Conservation (phyloP, 805 yeast genomes). For the Ogataea corticis region DNA sequence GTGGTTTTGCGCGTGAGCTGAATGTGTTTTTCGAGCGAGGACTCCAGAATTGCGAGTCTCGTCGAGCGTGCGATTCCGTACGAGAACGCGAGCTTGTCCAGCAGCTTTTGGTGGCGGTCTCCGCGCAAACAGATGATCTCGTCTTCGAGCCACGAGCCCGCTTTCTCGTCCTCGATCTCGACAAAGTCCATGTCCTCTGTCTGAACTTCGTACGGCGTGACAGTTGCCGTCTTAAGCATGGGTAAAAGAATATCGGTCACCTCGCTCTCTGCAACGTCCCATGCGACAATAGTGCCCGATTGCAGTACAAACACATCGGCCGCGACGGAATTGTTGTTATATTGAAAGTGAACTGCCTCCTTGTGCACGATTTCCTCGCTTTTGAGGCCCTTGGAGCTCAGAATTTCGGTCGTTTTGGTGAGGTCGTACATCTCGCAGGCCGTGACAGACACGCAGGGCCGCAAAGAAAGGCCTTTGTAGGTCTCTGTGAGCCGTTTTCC, state of each 20-base stretch:
- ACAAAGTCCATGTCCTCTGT: conserved; percentile 87
- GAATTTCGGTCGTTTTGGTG: conserved; percentile 39
- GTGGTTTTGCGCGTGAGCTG: conserved; percentile 62
- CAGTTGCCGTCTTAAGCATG: conserved; percentile 47
- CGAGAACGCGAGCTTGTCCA: conserved; percentile 87
- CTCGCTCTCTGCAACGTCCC: conserved; percentile 70
- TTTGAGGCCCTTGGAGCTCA: conserved; percentile 38
- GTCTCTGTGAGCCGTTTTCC: conserved; percentile 7
- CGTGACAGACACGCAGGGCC: conserved; percentile 67
- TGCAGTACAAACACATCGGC: conserved; percentile 66
- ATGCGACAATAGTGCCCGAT: conserved; percentile 80
- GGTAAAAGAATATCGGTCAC: conserved; percentile 52
- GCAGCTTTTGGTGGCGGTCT: conserved; percentile 45
- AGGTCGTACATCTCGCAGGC: conserved; percentile 73
- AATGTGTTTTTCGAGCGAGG: conserved; percentile 69
- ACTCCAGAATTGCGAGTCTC: conserved; percentile 76
- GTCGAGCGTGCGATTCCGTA: conserved; percentile 88
- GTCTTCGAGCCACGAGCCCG: conserved; percentile 44
- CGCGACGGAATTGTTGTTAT: conserved; percentile 30
- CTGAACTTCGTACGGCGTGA: conserved; percentile 54
- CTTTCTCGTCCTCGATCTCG: conserved; percentile 15
- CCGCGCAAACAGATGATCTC: conserved; percentile 73
- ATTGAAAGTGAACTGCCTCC: conserved; percentile 62
- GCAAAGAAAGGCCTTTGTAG: conserved; percentile 13
- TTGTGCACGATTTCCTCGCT: conserved; percentile 39